Percentiles rank a stretch among this genome's conserved stretches.
Conservation (phyloP, 176 grass and related monocot genomes). For the barley (Hordeum vulgare) region MorexV3_pseudomolecules_assembly NC_058518.1:307401937-307402436, state of each 20-base stretch:
- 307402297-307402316: neutral
- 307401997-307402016: conserved; percentile 71
- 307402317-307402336: neutral
- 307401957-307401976: conserved; percentile 89
- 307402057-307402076: neutral
- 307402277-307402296: neutral
- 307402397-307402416: neutral
- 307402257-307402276: neutral
- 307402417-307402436: no score
- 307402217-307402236: neutral
- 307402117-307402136: neutral
- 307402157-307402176: neutral
- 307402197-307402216: neutral
- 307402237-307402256: neutral
- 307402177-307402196: neutral
- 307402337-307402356: neutral
- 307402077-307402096: neutral
- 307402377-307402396: neutral
- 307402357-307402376: neutral
- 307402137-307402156: neutral
- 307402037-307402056: neutral
- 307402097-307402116: neutral
- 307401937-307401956: conserved; percentile 79
- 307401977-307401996: conserved; percentile 92
- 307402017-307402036: neutral